Evolutionary conservation across 2,329 filamentous ascomycete genomes (phyloP), one percentile per base, ranked within the genome.

Genomic region (Pseudocercospora crystallina): DNA sequence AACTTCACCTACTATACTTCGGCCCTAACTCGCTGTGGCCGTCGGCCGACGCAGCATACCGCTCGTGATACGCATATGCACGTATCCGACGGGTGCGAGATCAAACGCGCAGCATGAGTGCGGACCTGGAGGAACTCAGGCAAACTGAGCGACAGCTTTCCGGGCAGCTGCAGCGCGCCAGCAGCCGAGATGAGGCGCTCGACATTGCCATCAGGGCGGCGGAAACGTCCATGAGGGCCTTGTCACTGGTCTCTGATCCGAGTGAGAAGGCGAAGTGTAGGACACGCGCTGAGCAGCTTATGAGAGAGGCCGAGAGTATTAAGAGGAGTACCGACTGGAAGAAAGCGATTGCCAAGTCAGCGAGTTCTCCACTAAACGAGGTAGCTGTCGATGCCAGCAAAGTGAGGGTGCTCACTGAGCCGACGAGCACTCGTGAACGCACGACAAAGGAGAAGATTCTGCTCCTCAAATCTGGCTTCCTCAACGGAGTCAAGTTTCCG

Each of bases 401-500:
- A 31, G 63, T 69, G 29, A 68, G 64, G 35, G 59, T 65, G 37
- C 63, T 77, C 32, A 70, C 66, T 38, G 75, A 77, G 55, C 80
- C 80, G 2, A 2, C 83, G 81, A 17, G 78, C 73, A 8, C 81
- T 85, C 80, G 87, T 46, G 76, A 80, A 49, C 75, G 87, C 11
- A 80, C 88, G 2, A 86, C 80, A 4, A 77, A 78, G 12, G 90
- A 96, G 69, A 80, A 90, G 63, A 85, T 87, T 29, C 84, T 96
- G 43, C 71, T 97, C 8, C 75, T 88, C 1, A 84, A 85, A 64
- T 84, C 86, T 3, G 94, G 91, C 4, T 86, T 83, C 48, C 77
- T 99, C 14, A 89, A 96, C 65, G 89, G 87, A 0, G 87, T 84
- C 63, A 78, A 86, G 14, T 97, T 96, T 60, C 90, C 87, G 9